Evolutionary conservation across 2,329 filamentous ascomycete genomes (phyloP).

Genomic region (Monosporascus sp.): DNA sequence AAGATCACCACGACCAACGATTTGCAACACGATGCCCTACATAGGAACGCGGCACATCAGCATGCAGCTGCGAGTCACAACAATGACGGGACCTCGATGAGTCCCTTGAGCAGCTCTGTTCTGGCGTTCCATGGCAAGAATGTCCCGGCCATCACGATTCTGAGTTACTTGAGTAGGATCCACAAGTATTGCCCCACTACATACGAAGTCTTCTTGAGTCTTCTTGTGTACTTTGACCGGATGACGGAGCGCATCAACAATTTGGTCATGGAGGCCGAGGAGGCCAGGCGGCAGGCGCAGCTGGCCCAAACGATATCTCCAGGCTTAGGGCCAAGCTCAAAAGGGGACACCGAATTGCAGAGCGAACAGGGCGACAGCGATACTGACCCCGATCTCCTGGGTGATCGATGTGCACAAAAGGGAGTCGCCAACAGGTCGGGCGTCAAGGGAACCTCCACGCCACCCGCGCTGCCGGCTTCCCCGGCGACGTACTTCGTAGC

Average conservation of each 20-base stretch:
- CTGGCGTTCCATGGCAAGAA: slow-evolving; percentile 98
- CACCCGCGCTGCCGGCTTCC: slow-evolving; percentile 18
- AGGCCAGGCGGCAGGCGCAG: slow-evolving; percentile 37
- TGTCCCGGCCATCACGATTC: slow-evolving; percentile 90
- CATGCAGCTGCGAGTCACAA: slow-evolving; percentile 43
- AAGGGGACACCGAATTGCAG: slow-evolving; percentile 31
- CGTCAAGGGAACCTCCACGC: slow-evolving; percentile 13
- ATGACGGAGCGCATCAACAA: slow-evolving; percentile 97
- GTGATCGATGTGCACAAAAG: slow-evolving; percentile 38
- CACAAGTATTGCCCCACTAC: slow-evolving; percentile 99
- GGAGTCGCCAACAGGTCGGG: slow-evolving; percentile 28
- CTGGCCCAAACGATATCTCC: slow-evolving; percentile 4
- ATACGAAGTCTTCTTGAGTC: slow-evolving; percentile 92
- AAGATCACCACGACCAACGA: slow-evolving; percentile 98
- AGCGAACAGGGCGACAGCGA: slow-evolving; percentile 34
- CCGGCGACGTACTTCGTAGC: slow-evolving; percentile 75
- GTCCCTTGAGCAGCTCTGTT: slow-evolving; percentile 59
- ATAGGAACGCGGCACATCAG: slow-evolving; percentile 61
- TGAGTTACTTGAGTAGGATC: slow-evolving; percentile 92
- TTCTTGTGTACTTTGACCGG: slow-evolving; percentile 95
- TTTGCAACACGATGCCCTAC: slow-evolving; percentile 83
- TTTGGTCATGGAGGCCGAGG: slow-evolving; percentile 63
- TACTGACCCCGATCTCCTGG: slow-evolving; percentile 47
- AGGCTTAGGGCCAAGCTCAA: slow-evolving; percentile 1
- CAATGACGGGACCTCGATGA: slow-evolving; percentile 52